Evolutionary conservation across 768 basidiomycete species (phyloP).

Genomic region (Obba rivulosa): DNA sequence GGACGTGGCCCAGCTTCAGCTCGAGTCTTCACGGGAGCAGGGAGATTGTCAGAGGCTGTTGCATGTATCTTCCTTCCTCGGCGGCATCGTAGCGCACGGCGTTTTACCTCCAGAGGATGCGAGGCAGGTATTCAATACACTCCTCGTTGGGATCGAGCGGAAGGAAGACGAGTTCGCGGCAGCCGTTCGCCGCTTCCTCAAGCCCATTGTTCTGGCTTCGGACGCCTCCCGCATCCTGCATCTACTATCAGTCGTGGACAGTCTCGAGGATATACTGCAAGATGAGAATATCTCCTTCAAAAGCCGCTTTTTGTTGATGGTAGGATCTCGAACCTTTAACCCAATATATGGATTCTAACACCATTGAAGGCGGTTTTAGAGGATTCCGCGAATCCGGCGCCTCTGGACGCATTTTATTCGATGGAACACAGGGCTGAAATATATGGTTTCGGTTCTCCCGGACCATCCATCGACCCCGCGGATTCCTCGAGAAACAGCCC

Average conservation of each 20-base stretch:
- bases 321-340: constrained; percentile 7
- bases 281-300: constrained; percentile 16
- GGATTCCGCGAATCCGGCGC: constrained; percentile 12
- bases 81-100: constrained; percentile 19
- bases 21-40: constrained; percentile 1
- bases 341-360: neutral
- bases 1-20: constrained; percentile 5
- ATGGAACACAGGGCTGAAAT: constrained; percentile 14
- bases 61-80: constrained; percentile 13
- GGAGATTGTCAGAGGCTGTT: constrained; percentile 1
- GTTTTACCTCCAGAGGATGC: constrained; percentile 17
- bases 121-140: constrained; percentile 12
- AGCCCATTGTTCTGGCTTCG: constrained; percentile 12
- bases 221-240: constrained; percentile 18
- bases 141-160: constrained; percentile 10
- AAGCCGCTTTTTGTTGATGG: constrained; percentile 22
- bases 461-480: too few species aligned
- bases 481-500: too few species aligned
- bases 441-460: constrained; percentile 13
- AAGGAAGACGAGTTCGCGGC: constrained; percentile 11
- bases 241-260: constrained; percentile 8
- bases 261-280: constrained; percentile 14
- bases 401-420: constrained; percentile 21
- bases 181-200: constrained; percentile 17
- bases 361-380: constrained; percentile 18